Evolutionary conservation across 305 asterid genomes (phyloP), one percentile per base, ranked within the genome.

Genomic region (Plantago lanceolata): DNA sequence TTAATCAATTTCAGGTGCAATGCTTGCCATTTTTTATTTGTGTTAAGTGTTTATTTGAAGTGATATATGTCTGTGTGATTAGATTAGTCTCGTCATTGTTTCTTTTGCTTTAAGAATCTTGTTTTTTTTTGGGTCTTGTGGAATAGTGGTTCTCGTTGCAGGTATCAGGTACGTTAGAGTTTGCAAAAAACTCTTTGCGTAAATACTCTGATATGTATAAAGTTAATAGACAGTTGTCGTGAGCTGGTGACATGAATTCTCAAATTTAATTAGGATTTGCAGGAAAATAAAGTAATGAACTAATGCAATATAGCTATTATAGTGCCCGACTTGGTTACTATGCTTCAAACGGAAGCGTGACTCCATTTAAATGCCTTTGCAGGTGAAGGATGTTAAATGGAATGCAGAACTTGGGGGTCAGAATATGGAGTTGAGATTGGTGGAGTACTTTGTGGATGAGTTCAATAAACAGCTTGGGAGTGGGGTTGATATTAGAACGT

Each of bases 361-460:
- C 56, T 82, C 68, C 74, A 63, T 43, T 55, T 18, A 71, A 33
- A 62, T 17, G 66, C 65, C 74, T 63, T 75, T 73, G 68, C 83
- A 91, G 98, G 97, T 90, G 74, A 87, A 84, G 85, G 99, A 90
- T 79, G 99, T 90, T 59, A 82, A 81, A 78, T 93, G 99, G 99
- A 84, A 90, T 31, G 85, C 92, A 33, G 88, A 84, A 60, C 93
- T 93, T 71, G 99, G 99, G 64, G 99, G 99, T 64, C 97, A 93
- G 77, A 77, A 77, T 67, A 84, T 93, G 94, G 97, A 93, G 66
- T 44, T 84, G 73, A 86, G 90, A 78, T 64, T 93, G 86, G 95
- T 93, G 66, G 97, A 93, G 72, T 78, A 93, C 73, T 93, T 93
- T 68, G 93, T 87, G 2, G 93, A 90, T 48, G 95, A 93, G 81